phyloP scores from a whole-genome alignment of 2,329 filamentous ascomycete species.

The Ilyonectria sp. region DNA sequence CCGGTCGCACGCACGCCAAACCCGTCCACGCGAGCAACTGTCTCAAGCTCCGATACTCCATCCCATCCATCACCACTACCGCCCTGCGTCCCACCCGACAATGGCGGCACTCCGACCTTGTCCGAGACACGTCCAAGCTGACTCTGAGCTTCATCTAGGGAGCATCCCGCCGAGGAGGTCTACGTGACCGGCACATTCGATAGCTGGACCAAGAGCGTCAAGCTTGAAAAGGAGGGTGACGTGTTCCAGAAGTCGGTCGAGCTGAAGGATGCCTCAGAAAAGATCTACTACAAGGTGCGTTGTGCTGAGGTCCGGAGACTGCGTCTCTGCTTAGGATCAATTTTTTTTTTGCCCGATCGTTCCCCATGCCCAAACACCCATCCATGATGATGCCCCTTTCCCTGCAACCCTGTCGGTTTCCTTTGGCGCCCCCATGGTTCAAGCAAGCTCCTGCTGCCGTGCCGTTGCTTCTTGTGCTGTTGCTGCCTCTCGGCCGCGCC shows the following conservation, averaged over 20 bases:
- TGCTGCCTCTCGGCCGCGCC: slow-evolving; percentile 8
- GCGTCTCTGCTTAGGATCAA: slow-evolving; percentile 5
- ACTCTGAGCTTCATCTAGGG: slow-evolving; percentile 69
- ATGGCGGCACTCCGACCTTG: slow-evolving; percentile 28
- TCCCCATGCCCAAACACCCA: slow-evolving; percentile 2
- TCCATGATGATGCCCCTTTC: slow-evolving; percentile 5
- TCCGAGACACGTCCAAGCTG: slow-evolving; percentile 45
- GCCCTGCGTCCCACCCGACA: slow-evolving; percentile 29
- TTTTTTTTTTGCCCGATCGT: not conserved
- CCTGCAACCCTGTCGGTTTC: slow-evolving; percentile 20
- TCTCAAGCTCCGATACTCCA: slow-evolving; percentile 23
- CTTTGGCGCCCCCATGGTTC: slow-evolving; percentile 18
- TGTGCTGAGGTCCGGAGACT: slow-evolving; percentile 19
- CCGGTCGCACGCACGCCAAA: slow-evolving; percentile 12
- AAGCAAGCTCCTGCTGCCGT: slow-evolving; percentile 16
- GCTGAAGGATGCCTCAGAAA: slow-evolving; percentile 75
- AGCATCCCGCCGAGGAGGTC: slow-evolving; percentile 86
- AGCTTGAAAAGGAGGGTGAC: slow-evolving; percentile 82
- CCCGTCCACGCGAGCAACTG: slow-evolving; percentile 30
- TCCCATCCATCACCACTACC: slow-evolving; percentile 17
- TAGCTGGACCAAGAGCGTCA: slow-evolving; percentile 89
- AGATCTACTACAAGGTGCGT: slow-evolving; percentile 95
- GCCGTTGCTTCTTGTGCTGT: slow-evolving; percentile 8
- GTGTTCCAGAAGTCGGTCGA: slow-evolving; percentile 86
- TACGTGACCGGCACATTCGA: slow-evolving; percentile 97